phyloP scores from a whole-genome alignment of 176 grass and related monocot species.

The Canna indica region DNA sequence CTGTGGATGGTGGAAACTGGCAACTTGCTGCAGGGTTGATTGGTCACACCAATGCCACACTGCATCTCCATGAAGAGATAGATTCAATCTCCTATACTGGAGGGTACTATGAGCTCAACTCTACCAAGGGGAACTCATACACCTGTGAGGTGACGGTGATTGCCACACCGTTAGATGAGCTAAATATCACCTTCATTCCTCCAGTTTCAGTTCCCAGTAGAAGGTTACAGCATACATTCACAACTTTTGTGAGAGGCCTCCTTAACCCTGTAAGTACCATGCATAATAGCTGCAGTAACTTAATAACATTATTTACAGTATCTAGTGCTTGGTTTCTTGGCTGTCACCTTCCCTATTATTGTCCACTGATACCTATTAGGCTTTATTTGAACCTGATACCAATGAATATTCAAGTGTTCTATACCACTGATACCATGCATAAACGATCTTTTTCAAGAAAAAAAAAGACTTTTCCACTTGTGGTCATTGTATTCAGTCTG shows the following conservation, averaged over 20 bases:
- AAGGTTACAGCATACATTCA: conserved; percentile 76
- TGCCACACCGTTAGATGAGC: conserved; percentile 78
- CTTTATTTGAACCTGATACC: background rate
- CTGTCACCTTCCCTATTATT: background rate
- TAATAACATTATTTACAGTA: background rate
- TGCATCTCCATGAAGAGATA: conserved; percentile 80
- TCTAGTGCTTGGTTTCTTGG: background rate
- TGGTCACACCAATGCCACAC: conserved; percentile 46
- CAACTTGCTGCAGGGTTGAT: conserved; percentile 63
- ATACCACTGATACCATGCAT: background rate
- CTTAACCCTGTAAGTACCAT: conserved; percentile 63
- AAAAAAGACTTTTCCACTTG: background rate
- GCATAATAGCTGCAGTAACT: background rate
- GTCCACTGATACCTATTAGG: background rate
- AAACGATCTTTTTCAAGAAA: background rate
- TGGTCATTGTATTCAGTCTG: background rate
- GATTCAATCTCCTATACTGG: conserved; percentile 47
- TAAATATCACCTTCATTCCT: conserved; percentile 69
- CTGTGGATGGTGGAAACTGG: conserved; percentile 74
- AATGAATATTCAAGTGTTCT: background rate
- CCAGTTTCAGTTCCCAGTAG: conserved; percentile 57
- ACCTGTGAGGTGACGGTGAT: conserved; percentile 57
- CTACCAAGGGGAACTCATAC: conserved; percentile 55
- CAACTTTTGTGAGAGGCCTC: conserved; percentile 75
- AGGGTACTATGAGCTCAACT: conserved; percentile 62